phyloP scores from a whole-genome alignment of 257 asterid species.

The Scutellaria galericulata region DNA sequence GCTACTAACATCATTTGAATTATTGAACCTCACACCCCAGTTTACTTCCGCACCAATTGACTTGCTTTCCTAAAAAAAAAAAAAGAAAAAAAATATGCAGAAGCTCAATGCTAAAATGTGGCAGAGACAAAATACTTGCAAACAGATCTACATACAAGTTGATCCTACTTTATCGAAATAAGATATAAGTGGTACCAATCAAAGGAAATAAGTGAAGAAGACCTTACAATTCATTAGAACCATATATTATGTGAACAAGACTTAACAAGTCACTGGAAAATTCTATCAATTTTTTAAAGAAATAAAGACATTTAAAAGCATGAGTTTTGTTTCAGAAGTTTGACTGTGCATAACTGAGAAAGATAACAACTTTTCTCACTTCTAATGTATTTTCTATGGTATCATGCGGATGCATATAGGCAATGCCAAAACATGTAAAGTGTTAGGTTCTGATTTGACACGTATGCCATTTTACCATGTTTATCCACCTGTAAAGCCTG shows the following conservation, averaged over 20 bases:
- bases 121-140: constrained; percentile 9
- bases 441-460: not conserved
- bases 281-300: constrained; percentile 9
- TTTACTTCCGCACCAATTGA: constrained; percentile 96
- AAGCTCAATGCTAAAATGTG: constrained; percentile 20
- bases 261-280: not conserved
- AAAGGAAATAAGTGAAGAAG: not conserved
- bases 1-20: constrained; percentile 71
- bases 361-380: constrained; percentile 19
- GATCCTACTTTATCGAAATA: constrained; percentile 15
- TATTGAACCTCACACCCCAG: constrained; percentile 97
- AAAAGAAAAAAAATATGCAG: constrained; percentile 1
- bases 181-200: constrained; percentile 15
- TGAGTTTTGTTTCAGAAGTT: not conserved
- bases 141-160: constrained; percentile 14
- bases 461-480: constrained; percentile 14
- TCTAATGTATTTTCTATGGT: not conserved
- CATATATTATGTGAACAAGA: constrained; percentile 17
- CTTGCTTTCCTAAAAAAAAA: constrained; percentile 80
- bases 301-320: constrained; percentile 17
- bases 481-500: not conserved
- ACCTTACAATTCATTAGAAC: constrained; percentile 9
- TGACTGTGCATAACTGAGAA: not conserved
- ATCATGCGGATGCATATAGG: not conserved
- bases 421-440: not conserved